Evolutionary conservation across 2,329 filamentous ascomycete species (phyloP), one percentile per base, ranked within the genome.

Genomic region (Lanzia echinophila): DNA sequence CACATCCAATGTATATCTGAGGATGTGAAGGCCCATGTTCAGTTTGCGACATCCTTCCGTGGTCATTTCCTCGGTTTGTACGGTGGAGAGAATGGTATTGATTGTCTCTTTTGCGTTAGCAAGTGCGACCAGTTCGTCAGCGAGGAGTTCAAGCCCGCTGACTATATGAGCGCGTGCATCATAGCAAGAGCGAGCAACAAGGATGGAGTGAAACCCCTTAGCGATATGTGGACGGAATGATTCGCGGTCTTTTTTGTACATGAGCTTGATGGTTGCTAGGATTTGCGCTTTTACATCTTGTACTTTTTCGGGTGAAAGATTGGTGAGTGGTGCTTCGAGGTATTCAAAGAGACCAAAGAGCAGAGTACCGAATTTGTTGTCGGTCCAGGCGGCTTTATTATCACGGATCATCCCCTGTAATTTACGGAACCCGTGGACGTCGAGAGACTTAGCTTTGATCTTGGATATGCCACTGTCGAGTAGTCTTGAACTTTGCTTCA

Each of bases 361-460:
- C 2, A 91, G 75, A 7, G 83, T 76, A 59, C 86, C 80, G 56
- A 89, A 90, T 60, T 81, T 86, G 12, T 85, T 81, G 56, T 85
- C 80, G 1, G 78, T 76, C 65, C 87, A 82, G 19, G 82, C 75
- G 13, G 82, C 77, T 62, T 78, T 79, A 65, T 77, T 80, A 55
- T 87, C 84, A 59, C 86, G 83, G 56, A 90, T 78, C 59, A 90
- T 78, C 38, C 84, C 84, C 68, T 91, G 87, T 47, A 91, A 74
- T 64, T 88, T 87, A 50, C 87, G 81, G 75, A 91, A 90, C 54
- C 87, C 87, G 65, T 90, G 87, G 3, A 88, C 86, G 65, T 91
- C 88, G n/a, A 92, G 78, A 1, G 82, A 82, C 62, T 82, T 82
- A 31, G 80, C 77, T 61, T 83, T 83, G 61, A 91, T 84, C 59